A percentile compares a stretch with the other conserved stretches of the same genome.
phyloP scores from a whole-genome alignment of 768 basidiomycete species.

The Megacollybia marginata region DNA sequence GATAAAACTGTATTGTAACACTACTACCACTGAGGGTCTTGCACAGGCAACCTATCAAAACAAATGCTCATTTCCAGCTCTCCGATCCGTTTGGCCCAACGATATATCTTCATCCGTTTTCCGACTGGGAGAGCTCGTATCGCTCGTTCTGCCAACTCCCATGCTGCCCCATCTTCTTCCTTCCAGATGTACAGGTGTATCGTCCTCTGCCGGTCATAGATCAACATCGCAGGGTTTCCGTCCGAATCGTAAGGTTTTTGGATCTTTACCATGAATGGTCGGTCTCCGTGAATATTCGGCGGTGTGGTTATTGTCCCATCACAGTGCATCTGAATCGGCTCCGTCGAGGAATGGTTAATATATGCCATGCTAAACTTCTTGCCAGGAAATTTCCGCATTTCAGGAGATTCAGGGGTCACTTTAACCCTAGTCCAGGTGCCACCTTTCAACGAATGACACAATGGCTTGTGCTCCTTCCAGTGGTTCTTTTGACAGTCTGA shows the following conservation, averaged over 20 bases:
- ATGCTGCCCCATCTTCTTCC: not conserved
- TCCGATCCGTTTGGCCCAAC: not conserved
- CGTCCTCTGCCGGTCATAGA: not conserved
- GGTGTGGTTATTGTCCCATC: not conserved
- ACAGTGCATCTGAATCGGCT: too few relatives aligned
- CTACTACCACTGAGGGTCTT: not conserved
- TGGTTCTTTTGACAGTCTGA: slow-evolving; percentile 1
- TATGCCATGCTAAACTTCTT: too few relatives aligned
- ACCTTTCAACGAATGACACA: not conserved
- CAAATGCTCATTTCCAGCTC: not conserved
- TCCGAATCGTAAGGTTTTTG: not conserved
- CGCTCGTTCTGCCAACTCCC: not conserved
- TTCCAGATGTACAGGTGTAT: not conserved
- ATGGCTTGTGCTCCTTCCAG: slow-evolving; percentile 7
- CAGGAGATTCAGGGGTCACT: not conserved
- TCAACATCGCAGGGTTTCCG: not conserved
- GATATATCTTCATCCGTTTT: not conserved
- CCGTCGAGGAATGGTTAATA: too few relatives aligned
- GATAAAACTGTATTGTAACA: too few relatives aligned
- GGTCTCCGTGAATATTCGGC: not conserved
- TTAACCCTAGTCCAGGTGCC: not conserved
- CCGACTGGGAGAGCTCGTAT: too few relatives aligned
- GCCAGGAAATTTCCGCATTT: too few relatives aligned
- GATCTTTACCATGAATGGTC: not conserved
- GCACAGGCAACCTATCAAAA: not conserved